Base-by-base conservation (phyloP, 129 eudicot species). In the Tagetes patula region DNA sequence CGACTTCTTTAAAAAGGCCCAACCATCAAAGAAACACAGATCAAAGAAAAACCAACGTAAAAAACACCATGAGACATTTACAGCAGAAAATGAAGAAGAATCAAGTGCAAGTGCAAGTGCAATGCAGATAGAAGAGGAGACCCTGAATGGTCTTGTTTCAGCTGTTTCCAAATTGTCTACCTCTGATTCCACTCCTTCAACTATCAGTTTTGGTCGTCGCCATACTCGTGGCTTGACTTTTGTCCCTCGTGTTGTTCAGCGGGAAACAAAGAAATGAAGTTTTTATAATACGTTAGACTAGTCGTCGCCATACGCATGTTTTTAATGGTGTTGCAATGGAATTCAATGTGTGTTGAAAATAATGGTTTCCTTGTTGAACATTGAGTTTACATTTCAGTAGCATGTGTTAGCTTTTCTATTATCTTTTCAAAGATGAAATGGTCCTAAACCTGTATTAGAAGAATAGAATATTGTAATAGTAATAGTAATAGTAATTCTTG, bases 41-140 rank as follows among this genome's bases (percentile, higher is more conserved):
- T 83, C 68, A 48, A 93, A 93, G 85, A 79, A 79, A 79, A 40
- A 52, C 73, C 87, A 36, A 43, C 82, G 82, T 2, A 93, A 89
- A 74, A 82, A 84, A 82, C 73, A 75, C 61, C n/a, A 55, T n/a
- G 45, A 8, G 4, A 36, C 68, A 52, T 63, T 40, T 54, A 34
- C 67, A 13, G 1, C 39, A n/a, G 66, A 66, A 46, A 11, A 73
- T 4, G 47, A 47, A 40, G 79, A 65, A 27, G 71, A 13, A 50
- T 38, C 68, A 1, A 7, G n/a, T n/a, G 0, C 27, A 20, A 20
- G 65, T 37, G 67, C 92, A 5, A 86, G 80, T 72, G 75, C 83
- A 43, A 90, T 93, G 98, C 93, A 87, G 78, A 83, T 87, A 56
- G 98, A 87, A 70, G 87, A 90, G 43, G 93, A 90, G 70, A 81